phyloP scores from a whole-genome alignment of 805 yeast species.

The Schwanniomyces yamadae region DNA sequence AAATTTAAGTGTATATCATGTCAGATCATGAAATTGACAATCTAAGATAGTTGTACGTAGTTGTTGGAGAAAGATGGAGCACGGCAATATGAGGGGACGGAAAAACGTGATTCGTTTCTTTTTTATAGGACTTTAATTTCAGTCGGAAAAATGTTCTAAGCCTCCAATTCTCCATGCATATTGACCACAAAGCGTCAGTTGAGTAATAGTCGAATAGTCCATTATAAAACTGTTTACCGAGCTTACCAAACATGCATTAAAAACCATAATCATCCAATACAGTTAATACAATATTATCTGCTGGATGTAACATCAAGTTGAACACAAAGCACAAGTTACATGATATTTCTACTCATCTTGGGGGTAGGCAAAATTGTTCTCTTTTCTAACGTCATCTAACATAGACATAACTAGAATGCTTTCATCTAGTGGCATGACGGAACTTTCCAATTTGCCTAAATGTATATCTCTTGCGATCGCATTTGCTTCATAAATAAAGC shows the following conservation, averaged over 20 bases:
- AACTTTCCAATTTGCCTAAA: slow-evolving; percentile 37
- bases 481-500: slow-evolving; percentile 57
- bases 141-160: too few relatives aligned
- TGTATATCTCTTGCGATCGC: slow-evolving; percentile 48
- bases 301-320: background rate
- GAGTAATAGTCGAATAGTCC: background rate
- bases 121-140: too few relatives aligned
- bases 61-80: too few relatives aligned
- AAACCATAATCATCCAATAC: background rate
- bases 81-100: too few relatives aligned
- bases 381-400: slow-evolving; percentile 48
- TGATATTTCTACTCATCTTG: slow-evolving; percentile 22
- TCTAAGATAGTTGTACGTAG: too few relatives aligned
- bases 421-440: slow-evolving; percentile 43
- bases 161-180: background rate
- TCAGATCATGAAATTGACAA: too few relatives aligned
- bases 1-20: too few relatives aligned
- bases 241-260: background rate
- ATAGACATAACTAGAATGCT: slow-evolving; percentile 45
- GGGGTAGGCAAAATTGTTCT: slow-evolving; percentile 46
- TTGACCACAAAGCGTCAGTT: background rate
- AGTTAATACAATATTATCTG: background rate
- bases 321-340: background rate
- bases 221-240: too few relatives aligned
- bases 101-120: too few relatives aligned